Evolutionary conservation across 129 eudicot species (phyloP).

Genomic region (Escallonia rubra): DNA sequence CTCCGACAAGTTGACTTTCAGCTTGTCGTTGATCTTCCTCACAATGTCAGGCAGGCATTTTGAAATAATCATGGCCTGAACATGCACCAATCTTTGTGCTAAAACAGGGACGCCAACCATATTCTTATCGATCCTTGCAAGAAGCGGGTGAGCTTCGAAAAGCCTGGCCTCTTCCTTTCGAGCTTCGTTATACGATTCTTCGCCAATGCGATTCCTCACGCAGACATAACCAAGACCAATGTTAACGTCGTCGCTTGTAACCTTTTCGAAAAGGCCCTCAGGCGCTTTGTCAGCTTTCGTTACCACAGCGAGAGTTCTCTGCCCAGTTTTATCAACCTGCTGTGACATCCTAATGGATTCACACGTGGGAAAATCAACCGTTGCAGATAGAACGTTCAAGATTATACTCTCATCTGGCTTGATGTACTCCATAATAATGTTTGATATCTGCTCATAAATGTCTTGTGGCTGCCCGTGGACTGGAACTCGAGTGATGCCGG

Average conservation of each 20-base stretch:
- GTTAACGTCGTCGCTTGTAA: conserved; percentile 25
- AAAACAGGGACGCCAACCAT: conserved; percentile 33
- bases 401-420: too few species aligned
- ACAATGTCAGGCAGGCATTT: conserved; percentile 29
- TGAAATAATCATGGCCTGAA: conserved; percentile 22
- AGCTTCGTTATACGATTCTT: conserved; percentile 28
- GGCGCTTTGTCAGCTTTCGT: conserved; percentile 28
- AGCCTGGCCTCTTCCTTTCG: conserved; percentile 18
- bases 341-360: too few species aligned
- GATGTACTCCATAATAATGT: too few species aligned
- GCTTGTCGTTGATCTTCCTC: conserved; percentile 3
- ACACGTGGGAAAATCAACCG: too few species aligned
- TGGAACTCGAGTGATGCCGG: too few species aligned
- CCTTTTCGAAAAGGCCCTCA: conserved; percentile 31
- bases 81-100: conserved; percentile 30
- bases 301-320: conserved; percentile 30
- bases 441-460: too few species aligned
- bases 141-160: conserved; percentile 22
- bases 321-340: conserved; percentile 18
- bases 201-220: conserved; percentile 32
- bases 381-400: too few species aligned
- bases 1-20: not conserved
- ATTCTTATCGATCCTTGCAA: conserved; percentile 15
- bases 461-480: too few species aligned
- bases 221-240: conserved; percentile 43